Conservation (phyloP, 352 stramenopile genomes). For the Globisporangium solare region DNA sequence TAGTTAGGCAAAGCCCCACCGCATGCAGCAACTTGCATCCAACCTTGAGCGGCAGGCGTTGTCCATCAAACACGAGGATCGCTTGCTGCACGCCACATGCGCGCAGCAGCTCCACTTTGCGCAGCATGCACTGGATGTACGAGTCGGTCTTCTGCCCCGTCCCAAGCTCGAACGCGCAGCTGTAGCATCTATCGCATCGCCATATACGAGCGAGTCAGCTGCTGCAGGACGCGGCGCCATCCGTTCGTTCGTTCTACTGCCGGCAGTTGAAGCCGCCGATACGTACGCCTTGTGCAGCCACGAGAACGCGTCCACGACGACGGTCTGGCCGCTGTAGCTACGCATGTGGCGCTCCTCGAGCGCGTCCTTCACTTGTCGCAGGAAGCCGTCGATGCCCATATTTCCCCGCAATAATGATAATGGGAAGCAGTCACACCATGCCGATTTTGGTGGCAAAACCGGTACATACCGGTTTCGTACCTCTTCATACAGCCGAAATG, state of each 20-base stretch:
- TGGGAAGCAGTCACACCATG: no score
- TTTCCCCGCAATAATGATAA: no score
- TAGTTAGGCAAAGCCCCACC: background rate
- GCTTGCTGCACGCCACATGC: constrained; percentile 46
- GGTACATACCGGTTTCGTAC: no score
- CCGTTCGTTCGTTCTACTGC: constrained; percentile 1
- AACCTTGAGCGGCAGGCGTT: constrained; percentile 70
- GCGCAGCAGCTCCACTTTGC: constrained; percentile 62
- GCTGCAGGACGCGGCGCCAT: background rate
- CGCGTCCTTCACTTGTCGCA: constrained; percentile 52
- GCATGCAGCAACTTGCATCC: background rate
- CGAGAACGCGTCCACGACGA: constrained; percentile 71
- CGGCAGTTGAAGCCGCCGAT: background rate
- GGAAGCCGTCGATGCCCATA: constrained; percentile 58
- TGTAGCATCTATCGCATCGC: constrained; percentile 46
- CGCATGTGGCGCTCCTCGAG: constrained; percentile 50
- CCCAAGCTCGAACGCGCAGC: constrained; percentile 70
- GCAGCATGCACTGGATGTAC: constrained; percentile 74
- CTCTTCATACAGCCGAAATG: no score
- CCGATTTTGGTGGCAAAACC: no score
- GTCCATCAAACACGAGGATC: constrained; percentile 73
- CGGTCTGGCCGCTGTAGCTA: constrained; percentile 41
- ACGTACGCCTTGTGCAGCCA: constrained; percentile 82
- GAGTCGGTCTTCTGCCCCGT: constrained; percentile 53
- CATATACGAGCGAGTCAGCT: background rate